A percentile compares a stretch with the other conserved stretches of the same genome.
Conservation (phyloP, 1,284 basidiomycete species). For the Rhodofomes roseus region DNA sequence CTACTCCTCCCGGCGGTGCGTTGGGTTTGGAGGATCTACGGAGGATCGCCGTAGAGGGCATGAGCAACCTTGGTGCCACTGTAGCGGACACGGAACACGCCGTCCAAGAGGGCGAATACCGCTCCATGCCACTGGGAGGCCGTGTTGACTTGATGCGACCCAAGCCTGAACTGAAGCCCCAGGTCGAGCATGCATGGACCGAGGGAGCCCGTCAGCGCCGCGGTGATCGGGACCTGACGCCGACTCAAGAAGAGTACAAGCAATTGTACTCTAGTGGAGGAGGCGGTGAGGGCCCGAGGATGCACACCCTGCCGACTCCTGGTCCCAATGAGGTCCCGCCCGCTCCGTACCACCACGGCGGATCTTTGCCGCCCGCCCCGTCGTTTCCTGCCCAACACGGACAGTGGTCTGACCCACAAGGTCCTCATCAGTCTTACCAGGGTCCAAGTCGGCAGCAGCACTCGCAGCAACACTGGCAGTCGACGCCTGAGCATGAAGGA, state of each 20-base stretch:
- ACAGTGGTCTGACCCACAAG: not conserved
- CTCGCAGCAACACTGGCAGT: slow-evolving; percentile 8
- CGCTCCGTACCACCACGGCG: slow-evolving; percentile 34
- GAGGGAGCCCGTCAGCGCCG: not conserved
- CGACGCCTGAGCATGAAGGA: slow-evolving; percentile 9
- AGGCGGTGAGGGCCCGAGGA: slow-evolving; percentile 23
- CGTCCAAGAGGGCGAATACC: slow-evolving; percentile 65
- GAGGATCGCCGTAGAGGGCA: slow-evolving; percentile 60
- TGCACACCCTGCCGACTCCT: slow-evolving; percentile 50
- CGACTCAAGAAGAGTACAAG: slow-evolving; percentile 19
- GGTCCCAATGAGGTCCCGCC: slow-evolving; percentile 49
- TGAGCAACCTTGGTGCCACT: slow-evolving; percentile 25
- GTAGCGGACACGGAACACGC: slow-evolving; percentile 5
- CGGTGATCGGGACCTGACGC: slow-evolving; percentile 12
- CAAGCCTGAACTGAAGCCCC: slow-evolving; percentile 31
- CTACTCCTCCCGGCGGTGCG: slow-evolving; percentile 25
- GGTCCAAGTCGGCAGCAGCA: slow-evolving; percentile 3
- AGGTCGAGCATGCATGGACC: not conserved
- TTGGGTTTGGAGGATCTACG: slow-evolving; percentile 70
- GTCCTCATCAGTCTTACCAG: not conserved
- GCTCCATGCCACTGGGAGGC: slow-evolving; percentile 79
- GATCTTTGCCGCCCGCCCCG: slow-evolving; percentile 27
- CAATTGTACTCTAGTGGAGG: slow-evolving; percentile 11
- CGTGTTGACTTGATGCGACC: slow-evolving; percentile 81
- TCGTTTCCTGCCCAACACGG: slow-evolving; percentile 10